Percentiles rank a stretch among this genome's conserved stretches.
Conservation (phyloP, 2,329 filamentous ascomycete genomes). For the Daldinia sp. region DNA sequence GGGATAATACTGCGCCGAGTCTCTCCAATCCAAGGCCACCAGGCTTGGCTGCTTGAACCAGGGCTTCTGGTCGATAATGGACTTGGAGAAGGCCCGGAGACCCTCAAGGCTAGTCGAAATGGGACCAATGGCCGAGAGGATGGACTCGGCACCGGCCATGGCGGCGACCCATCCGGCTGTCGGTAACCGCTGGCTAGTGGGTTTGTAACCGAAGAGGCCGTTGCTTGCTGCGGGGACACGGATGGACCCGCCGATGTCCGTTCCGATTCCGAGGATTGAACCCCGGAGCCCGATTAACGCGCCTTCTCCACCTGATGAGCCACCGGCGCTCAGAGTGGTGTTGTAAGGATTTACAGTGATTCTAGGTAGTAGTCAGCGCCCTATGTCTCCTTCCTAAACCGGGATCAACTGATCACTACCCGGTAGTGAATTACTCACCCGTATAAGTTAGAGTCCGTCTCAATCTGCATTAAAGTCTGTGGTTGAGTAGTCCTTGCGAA, state of each 20-base stretch:
- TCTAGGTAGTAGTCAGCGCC: slow-evolving; percentile 47
- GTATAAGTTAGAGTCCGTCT: slow-evolving; percentile 63
- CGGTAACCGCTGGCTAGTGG: slow-evolving; percentile 59
- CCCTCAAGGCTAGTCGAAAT: slow-evolving; percentile 65
- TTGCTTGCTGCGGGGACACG: slow-evolving; percentile 61
- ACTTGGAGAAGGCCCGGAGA: slow-evolving; percentile 57
- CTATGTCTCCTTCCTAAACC: neutral
- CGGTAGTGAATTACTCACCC: slow-evolving; percentile 46
- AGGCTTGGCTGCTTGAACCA: slow-evolving; percentile 48
- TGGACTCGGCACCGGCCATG: slow-evolving; percentile 59
- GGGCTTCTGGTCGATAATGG: slow-evolving; percentile 47
- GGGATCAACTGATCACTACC: neutral
- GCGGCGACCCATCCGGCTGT: slow-evolving; percentile 53
- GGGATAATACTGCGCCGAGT: slow-evolving; percentile 26
- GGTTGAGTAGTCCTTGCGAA: slow-evolving; percentile 66
- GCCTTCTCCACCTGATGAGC: slow-evolving; percentile 68
- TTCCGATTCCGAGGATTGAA: slow-evolving; percentile 65
- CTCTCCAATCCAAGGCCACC: slow-evolving; percentile 44
- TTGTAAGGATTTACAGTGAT: slow-evolving; percentile 68
- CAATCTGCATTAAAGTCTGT: slow-evolving; percentile 66
- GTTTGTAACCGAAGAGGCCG: slow-evolving; percentile 59
- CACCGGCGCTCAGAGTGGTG: slow-evolving; percentile 62
- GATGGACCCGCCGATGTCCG: slow-evolving; percentile 65
- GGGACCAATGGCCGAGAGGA: slow-evolving; percentile 65
- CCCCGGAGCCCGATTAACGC: slow-evolving; percentile 65